Evolutionary conservation across 805 yeast genomes (phyloP), one percentile per base, ranked within the genome.

Genomic region (Candida pseudofarinosa): DNA sequence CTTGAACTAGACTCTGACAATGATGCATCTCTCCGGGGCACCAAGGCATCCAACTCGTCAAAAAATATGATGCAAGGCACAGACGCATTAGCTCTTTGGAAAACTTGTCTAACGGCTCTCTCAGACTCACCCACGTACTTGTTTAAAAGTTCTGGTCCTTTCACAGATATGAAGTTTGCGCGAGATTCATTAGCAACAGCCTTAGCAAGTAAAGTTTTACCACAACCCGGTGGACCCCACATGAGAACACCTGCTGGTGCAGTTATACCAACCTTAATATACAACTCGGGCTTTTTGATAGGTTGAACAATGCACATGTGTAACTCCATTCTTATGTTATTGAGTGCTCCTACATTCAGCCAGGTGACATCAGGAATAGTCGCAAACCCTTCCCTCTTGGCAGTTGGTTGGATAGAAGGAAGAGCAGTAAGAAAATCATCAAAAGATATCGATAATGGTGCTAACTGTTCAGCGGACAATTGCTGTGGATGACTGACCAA

Each of bases 191-290:
- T 91, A 8, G 99, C 99, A 2, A 93, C 98, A 2, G 99, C 99
- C 57, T 93, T 93, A 1, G 98, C 98, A 20, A 93, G 71, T 39
- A 93, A 71, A 0, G 99, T 93, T 60, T 93, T 93, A 75, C 99
- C 99, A 69, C 98, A 93, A 31, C 99, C 99, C 3, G 99, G 99
- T 1, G 99, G 99, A 0, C 99, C 99, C 99, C 99, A 93, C 73
- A 93, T 77, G 19, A 93, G 67, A 1, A 93, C 99, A 44, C 99
- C 99, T 0, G 96, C 89, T 2, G 98, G 98, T 0, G 97, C 97
- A 42, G 88, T 80, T 35, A 93, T 90, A 62, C 99, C 99, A 8
- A 90, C 97, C 45, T 82, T 80, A 49, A 80, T 82, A 58, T 86
- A 93, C 16, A 91, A 67, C 48, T 91, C 97, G 1, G 99, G 99